These are phyloP conservation scores for Coffea canephora DNA, from an alignment of 257 asterid genomes.

Conservation along the genomic window DNA sequence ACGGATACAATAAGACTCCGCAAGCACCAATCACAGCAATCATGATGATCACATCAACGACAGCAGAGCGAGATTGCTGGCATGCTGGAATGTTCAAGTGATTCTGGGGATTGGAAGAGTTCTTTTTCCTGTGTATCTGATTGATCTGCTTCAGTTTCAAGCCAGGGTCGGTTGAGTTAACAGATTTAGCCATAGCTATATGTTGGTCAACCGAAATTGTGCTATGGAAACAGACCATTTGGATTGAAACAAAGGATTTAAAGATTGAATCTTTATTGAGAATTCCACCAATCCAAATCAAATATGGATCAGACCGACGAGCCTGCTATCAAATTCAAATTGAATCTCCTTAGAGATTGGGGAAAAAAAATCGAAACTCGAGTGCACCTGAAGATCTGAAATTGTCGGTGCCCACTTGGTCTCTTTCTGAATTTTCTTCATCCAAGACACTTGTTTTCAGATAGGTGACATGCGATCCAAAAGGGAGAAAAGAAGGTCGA, in stretches of 20 bases:
- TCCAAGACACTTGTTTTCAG: constrained; percentile 6
- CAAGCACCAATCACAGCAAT: constrained; percentile 71
- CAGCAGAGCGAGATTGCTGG: constrained; percentile 65
- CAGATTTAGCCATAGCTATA: constrained; percentile 62
- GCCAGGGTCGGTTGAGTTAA: constrained; percentile 46
- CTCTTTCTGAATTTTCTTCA: constrained; percentile 5
- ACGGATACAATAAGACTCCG: constrained; percentile 69
- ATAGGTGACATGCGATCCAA: not conserved
- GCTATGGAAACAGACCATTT: constrained; percentile 76
- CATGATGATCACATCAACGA: constrained; percentile 68
- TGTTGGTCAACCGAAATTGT: constrained; percentile 62
- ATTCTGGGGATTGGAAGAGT: constrained; percentile 26
- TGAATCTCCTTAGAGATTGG: constrained; percentile 26
- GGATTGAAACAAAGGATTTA: constrained; percentile 34
- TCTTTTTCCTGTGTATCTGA: constrained; percentile 44
- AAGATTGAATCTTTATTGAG: constrained; percentile 40
- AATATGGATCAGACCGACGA: constrained; percentile 31
- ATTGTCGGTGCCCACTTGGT: constrained; percentile 25
- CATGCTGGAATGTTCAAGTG: constrained; percentile 64
- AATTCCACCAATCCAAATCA: constrained; percentile 26
- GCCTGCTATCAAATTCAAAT: constrained; percentile 21
- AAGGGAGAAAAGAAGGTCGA: not conserved
- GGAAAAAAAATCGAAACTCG: constrained; percentile 18
- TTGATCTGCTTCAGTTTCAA: constrained; percentile 60
- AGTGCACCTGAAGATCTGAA: constrained; percentile 32